Base-by-base conservation (phyloP, 805 yeast species). In the Yarrowia alimentaria region DNA sequence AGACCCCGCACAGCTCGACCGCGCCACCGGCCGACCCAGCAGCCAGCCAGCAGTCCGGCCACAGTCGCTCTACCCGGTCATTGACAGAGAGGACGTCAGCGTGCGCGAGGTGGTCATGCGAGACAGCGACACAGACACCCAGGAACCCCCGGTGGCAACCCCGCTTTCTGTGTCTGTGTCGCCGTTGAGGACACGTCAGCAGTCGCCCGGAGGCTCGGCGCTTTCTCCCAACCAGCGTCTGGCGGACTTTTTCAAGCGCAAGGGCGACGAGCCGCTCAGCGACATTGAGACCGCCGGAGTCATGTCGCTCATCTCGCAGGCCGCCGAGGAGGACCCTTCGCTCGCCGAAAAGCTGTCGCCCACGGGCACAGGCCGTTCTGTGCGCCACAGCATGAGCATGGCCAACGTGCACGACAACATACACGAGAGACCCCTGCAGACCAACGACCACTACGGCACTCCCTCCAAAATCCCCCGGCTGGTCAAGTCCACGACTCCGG, bases 201-300 rank as follows among this genome's bases (percentile, higher is more conserved):
- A n/a, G n/a, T n/a, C n/a, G n/a, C n/a, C n/a, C n/a, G n/a, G n/a
- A n/a, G 37, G 50, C 2, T 16, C 17, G 19, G 50, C 21, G 8
- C 29, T 22, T 8, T 68, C 74, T n/a, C 79, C 81, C 7, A 83
- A 81, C 65, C 79, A 76, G 28, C 73, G 76, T 19, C 66, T 85
- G 42, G 83, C 89, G 9, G 76, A 72, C 20, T 85, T 85, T 61
- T 85, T 85, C 61, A 72, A 73, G n/a, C 70, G 67, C 31, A 85
- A 84, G 62, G 94, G 94, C n/a, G 76, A 79, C 52, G 67, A 67
- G 13, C 88, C 91, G 3, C 68, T 86, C 53, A 72, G 80, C 10
- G 85, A 81, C 18, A 71, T 85, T 32, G 95, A 86, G 62, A 75
- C 81, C 59, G 90, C 83, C 63, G 94, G 93, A 11, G 91, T 2